phyloP scores from a whole-genome alignment of 2,329 filamentous ascomycete genomes.

The Arthrocladium fulminans region DNA sequence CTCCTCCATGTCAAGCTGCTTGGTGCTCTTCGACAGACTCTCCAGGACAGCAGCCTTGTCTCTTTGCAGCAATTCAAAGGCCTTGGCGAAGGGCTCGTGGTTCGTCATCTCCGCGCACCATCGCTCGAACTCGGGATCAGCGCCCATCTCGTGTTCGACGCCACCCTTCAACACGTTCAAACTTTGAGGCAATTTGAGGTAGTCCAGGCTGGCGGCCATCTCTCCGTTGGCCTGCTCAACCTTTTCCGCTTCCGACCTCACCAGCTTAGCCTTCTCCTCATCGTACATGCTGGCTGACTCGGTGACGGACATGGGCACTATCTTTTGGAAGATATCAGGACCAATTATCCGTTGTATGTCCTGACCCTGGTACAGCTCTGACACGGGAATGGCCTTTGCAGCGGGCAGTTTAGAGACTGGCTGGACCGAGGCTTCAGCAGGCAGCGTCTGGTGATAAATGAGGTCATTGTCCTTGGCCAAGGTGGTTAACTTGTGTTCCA shows the following conservation, averaged over 20 bases:
- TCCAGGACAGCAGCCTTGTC: slow-evolving; percentile 68
- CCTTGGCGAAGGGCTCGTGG: slow-evolving; percentile 67
- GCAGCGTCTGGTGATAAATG: slow-evolving; percentile 91
- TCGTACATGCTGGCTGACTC: slow-evolving; percentile 96
- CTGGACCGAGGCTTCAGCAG: slow-evolving; percentile 70
- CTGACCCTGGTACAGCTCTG: slow-evolving; percentile 91
- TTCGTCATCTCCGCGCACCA: slow-evolving; percentile 92
- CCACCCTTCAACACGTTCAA: slow-evolving; percentile 88
- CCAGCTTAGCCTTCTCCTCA: slow-evolving; percentile 93
- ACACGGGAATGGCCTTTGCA: slow-evolving; percentile 93
- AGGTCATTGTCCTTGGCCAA: slow-evolving; percentile 92
- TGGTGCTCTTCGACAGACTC: slow-evolving; percentile 68
- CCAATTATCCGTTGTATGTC: slow-evolving; percentile 96
- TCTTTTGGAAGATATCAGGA: slow-evolving; percentile 92
- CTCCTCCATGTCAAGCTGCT: slow-evolving; percentile 92
- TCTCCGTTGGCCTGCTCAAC: slow-evolving; percentile 90
- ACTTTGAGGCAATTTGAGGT: slow-evolving; percentile 79
- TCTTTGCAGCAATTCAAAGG: slow-evolving; percentile 68
- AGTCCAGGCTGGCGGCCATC: slow-evolving; percentile 91
- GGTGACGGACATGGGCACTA: slow-evolving; percentile 90
- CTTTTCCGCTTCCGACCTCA: slow-evolving; percentile 85
- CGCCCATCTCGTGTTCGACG: slow-evolving; percentile 76
- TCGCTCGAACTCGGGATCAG: slow-evolving; percentile 81
- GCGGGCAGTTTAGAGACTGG: slow-evolving; percentile 85
- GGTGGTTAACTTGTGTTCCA: slow-evolving; percentile 70